A percentile compares a stretch with the other conserved stretches of the same genome.
These are phyloP conservation scores for Iris pallida DNA, from an alignment of 116 monocot genomes.

Conservation along the genomic window DNA sequence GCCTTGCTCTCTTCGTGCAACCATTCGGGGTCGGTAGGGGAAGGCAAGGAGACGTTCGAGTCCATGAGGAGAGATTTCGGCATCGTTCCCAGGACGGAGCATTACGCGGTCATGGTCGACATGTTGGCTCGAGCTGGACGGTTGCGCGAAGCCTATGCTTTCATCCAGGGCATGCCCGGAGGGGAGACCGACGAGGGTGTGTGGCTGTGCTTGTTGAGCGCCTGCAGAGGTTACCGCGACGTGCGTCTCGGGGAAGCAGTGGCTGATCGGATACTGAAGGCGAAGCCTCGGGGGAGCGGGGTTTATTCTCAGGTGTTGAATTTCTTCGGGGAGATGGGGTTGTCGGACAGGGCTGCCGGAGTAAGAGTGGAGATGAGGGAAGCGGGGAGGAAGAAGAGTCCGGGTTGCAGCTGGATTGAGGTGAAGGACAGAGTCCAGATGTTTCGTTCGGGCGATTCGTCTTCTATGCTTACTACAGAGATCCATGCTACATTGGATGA, in stretches of 20 bases:
- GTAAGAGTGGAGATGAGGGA: slow-evolving; percentile 34
- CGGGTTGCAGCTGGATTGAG: slow-evolving; percentile 61
- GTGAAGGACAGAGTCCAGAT: slow-evolving; percentile 24
- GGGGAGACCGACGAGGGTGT: slow-evolving; percentile 18
- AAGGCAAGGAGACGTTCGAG: slow-evolving; percentile 24
- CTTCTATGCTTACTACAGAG: slow-evolving; percentile 8
- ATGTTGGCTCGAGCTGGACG: slow-evolving; percentile 36
- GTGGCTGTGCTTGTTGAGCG: slow-evolving; percentile 35
- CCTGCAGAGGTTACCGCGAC: slow-evolving; percentile 21
- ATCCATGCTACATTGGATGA: slow-evolving; percentile 18
- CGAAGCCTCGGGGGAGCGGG: slow-evolving; percentile 21
- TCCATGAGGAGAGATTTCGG: slow-evolving; percentile 23
- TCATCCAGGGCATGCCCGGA: slow-evolving; percentile 23
- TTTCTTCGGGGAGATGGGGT: slow-evolving; percentile 32
- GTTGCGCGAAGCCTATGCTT: slow-evolving; percentile 34
- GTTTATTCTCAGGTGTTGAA: slow-evolving; percentile 33
- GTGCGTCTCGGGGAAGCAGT: slow-evolving; percentile 24
- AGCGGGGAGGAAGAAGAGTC: slow-evolving; percentile 32
- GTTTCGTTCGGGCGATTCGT: slow-evolving; percentile 39
- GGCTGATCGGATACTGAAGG: slow-evolving; percentile 18
- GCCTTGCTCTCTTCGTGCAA: slow-evolving; percentile 43
- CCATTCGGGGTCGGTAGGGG: slow-evolving; percentile 38
- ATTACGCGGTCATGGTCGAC: slow-evolving; percentile 37
- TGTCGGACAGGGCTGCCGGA: slow-evolving; percentile 26
- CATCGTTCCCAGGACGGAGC: slow-evolving; percentile 37